phyloP scores from a whole-genome alignment of 2,329 filamentous ascomycete species.

The Paecilomyces variotii region DNA sequence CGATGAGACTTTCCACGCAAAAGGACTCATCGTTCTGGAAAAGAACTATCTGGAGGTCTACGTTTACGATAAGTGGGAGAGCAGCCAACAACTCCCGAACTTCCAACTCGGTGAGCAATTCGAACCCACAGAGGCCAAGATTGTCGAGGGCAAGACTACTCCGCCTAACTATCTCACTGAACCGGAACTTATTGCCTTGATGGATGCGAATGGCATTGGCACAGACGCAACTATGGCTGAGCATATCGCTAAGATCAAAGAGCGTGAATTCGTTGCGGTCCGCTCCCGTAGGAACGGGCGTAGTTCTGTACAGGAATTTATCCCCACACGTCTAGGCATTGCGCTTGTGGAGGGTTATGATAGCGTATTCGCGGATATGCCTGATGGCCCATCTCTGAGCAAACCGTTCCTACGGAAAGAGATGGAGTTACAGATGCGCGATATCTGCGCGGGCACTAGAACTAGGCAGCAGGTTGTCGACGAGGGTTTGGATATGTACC shows the following conservation, averaged over 20 bases:
- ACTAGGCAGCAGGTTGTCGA: conserved; percentile 67
- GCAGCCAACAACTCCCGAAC: conserved; percentile 69
- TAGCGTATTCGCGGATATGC: conserved; percentile 78
- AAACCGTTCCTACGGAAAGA: conserved; percentile 96
- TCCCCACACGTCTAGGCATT: conserved; percentile 84
- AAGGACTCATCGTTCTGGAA: conserved; percentile 76
- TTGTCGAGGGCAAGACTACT: conserved; percentile 83
- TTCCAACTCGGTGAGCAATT: conserved; percentile 76
- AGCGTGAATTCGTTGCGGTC: conserved; percentile 75
- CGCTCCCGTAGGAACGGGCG: conserved; percentile 43
- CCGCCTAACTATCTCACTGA: conserved; percentile 85
- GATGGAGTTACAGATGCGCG: conserved; percentile 96
- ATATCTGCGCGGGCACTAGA: conserved; percentile 81
- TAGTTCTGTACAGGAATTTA: conserved; percentile 67
- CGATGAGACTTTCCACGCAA: conserved; percentile 70
- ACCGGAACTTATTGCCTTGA: conserved; percentile 87
- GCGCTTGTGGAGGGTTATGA: conserved; percentile 93
- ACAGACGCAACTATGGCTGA: conserved; percentile 99
- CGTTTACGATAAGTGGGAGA: conserved; percentile 93
- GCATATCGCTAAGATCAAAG: conserved; percentile 92
- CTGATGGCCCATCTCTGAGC: conserved; percentile 59
- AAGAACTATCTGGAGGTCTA: conserved; percentile 94
- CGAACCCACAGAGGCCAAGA: conserved; percentile 77
- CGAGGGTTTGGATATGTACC: conserved; percentile 80
- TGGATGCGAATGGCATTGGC: conserved; percentile 98